These are phyloP conservation scores for Ambispora gerdemannii DNA, from an alignment of 192 early-diverging fungal genomes.

Conservation along the genomic window DNA sequence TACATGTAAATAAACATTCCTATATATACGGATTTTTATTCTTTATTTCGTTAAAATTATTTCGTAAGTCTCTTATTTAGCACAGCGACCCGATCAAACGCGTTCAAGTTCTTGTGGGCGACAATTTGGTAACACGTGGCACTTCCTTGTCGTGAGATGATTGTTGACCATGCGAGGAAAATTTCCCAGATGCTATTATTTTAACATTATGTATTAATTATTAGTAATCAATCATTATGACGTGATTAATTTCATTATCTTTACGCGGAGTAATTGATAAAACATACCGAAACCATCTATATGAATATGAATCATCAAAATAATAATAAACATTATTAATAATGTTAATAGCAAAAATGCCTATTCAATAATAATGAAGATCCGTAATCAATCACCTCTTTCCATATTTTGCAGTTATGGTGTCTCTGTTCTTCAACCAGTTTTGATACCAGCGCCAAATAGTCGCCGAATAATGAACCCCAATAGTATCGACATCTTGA, in stretches of 20 bases:
- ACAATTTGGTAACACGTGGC: constrained; percentile 97
- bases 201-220: constrained; percentile 36
- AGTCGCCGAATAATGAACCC: constrained; percentile 97
- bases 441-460: constrained; percentile 96
- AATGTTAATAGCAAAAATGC: neutral
- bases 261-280: neutral
- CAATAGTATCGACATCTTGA: constrained; percentile 81
- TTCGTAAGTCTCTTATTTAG: constrained; percentile 44
- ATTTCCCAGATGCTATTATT: constrained; percentile 83
- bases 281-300: constrained; percentile 23
- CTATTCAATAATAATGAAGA: too few relatives aligned
- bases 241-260: too few relatives aligned
- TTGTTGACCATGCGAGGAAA: constrained; percentile 96
- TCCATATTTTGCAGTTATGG: constrained; percentile 80
- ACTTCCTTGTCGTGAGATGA: constrained; percentile 93
- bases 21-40: too few relatives aligned
- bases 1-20: too few relatives aligned
- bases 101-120: constrained; percentile 96
- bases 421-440: constrained; percentile 93
- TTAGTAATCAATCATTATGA: neutral
- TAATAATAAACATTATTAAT: constrained; percentile 17
- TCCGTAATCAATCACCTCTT: constrained; percentile 82
- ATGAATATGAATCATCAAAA: neutral
- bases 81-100: constrained; percentile 78
- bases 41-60: too few relatives aligned